Conservation (phyloP, 805 yeast species). For the Starmerella lactis-condensi region DNA sequence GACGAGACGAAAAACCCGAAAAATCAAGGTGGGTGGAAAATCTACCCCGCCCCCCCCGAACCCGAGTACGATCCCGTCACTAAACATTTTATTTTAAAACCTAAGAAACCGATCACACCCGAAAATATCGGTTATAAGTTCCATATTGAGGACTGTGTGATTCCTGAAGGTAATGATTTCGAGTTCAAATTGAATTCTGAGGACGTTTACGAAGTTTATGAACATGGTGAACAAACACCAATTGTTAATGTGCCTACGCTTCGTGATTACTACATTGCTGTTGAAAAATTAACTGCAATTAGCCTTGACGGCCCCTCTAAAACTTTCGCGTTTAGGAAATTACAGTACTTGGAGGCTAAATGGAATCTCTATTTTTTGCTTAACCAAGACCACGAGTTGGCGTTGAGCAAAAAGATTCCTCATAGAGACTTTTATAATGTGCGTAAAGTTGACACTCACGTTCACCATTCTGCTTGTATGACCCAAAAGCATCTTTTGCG, state of each 20-base stretch:
- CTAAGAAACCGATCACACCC: conserved; percentile 25
- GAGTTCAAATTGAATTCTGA: conserved; percentile 35
- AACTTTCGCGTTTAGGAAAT: conserved; percentile 83
- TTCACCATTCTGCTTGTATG: conserved; percentile 98
- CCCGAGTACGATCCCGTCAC: conserved; percentile 60
- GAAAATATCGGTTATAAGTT: conserved; percentile 33
- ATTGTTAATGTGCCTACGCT: conserved; percentile 54
- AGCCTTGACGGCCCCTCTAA: conserved; percentile 93
- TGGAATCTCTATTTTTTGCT: conserved; percentile 81
- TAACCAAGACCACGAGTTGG: conserved; percentile 83
- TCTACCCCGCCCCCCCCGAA: conserved; percentile 86
- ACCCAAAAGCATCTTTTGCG: conserved; percentile 91
- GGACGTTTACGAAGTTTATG: conserved; percentile 52
- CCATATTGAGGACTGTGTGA: conserved; percentile 35
- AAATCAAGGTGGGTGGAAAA: conserved; percentile 50
- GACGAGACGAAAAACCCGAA: conserved; percentile 67
- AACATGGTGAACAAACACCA: conserved; percentile 18
- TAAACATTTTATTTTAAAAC: conserved; percentile 27
- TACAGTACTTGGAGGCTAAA: conserved; percentile 87
- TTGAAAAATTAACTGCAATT: conserved; percentile 51
- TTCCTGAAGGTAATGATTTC: conserved; percentile 32
- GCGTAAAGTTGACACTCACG: conserved; percentile 94
- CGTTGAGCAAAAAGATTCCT: conserved; percentile 79
- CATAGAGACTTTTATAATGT: conserved; percentile 95
- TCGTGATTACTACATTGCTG: conserved; percentile 67